These are phyloP conservation scores for Alternaria brassicicola DNA, from an alignment of 2,329 filamentous ascomycete genomes.

Conservation along the genomic window DNA sequence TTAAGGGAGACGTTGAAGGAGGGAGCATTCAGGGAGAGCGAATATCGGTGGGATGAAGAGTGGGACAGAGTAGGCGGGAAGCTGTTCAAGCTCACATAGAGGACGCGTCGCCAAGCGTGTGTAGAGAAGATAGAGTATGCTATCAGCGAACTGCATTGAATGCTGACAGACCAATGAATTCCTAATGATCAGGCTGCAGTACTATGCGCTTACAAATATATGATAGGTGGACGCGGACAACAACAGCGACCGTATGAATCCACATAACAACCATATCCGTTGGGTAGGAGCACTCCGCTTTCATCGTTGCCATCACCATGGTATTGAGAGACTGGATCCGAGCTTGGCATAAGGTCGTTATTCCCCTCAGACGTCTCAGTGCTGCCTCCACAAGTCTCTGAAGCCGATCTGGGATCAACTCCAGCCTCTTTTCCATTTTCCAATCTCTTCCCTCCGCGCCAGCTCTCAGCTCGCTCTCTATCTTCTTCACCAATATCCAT, in stretches of 20 bases:
- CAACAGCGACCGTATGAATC: background rate
- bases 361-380: background rate
- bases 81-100: slow-evolving; percentile 57
- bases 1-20: slow-evolving; percentile 67
- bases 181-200: background rate
- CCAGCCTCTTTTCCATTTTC: background rate
- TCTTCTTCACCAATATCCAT: background rate
- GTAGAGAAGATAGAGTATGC: background rate
- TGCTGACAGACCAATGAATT: background rate
- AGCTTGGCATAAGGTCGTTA: background rate
- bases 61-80: slow-evolving; percentile 84
- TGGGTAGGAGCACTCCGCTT: background rate
- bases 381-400: background rate
- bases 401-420: background rate
- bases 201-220: background rate
- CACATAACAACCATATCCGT: background rate
- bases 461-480: background rate
- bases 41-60: slow-evolving; percentile 85
- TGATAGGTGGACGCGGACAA: background rate
- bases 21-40: slow-evolving; percentile 76
- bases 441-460: background rate
- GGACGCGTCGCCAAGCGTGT: no score
- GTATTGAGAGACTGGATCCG: background rate
- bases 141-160: background rate
- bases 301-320: background rate